A percentile compares a stretch with the other conserved stretches of the same genome.
Evolutionary conservation across 1,284 basidiomycete species (phyloP).

Genomic region (Schizophyllum amplum): DNA sequence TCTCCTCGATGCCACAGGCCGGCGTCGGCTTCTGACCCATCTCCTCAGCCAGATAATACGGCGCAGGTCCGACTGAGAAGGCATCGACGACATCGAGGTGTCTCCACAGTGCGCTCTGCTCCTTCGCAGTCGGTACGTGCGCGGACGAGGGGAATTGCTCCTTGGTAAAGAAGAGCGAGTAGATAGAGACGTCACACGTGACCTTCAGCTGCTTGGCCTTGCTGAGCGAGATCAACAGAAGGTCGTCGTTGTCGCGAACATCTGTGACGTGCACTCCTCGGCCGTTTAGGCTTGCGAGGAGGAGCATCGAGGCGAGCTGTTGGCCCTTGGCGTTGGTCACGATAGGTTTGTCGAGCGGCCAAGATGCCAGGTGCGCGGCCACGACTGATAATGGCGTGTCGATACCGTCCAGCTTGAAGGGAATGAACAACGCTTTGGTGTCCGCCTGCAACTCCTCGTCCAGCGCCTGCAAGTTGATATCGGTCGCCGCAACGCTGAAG

Average conservation of each 20-base stretch:
- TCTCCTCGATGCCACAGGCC: constrained; percentile 82
- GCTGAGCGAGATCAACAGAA: constrained; percentile 87
- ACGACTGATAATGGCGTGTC: constrained; percentile 53
- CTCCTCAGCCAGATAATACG: constrained; percentile 71
- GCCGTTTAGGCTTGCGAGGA: constrained; percentile 88
- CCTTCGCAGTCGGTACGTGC: constrained; percentile 69
- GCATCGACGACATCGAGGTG: constrained; percentile 83
- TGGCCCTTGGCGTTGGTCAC: constrained; percentile 91
- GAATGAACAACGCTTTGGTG: constrained; percentile 80
- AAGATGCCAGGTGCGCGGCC: constrained; percentile 84
- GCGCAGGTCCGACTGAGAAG: constrained; percentile 84
- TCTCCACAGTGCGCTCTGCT: constrained; percentile 86
- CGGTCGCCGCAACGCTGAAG: constrained; percentile 70
- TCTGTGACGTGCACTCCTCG: constrained; percentile 93
- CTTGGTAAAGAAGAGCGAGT: constrained; percentile 84
- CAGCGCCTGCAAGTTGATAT: constrained; percentile 57
- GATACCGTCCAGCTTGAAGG: constrained; percentile 52
- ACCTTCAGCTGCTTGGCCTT: constrained; percentile 93
- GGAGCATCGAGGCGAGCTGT: constrained; percentile 87
- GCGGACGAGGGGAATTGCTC: constrained; percentile 64
- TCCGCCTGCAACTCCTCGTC: constrained; percentile 74
- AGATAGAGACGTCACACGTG: constrained; percentile 94
- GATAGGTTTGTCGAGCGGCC: constrained; percentile 90
- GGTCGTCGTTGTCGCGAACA: constrained; percentile 82
- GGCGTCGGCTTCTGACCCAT: constrained; percentile 61